phyloP scores from a whole-genome alignment of 441 rosid genomes.

The Viola pubescens region DNA sequence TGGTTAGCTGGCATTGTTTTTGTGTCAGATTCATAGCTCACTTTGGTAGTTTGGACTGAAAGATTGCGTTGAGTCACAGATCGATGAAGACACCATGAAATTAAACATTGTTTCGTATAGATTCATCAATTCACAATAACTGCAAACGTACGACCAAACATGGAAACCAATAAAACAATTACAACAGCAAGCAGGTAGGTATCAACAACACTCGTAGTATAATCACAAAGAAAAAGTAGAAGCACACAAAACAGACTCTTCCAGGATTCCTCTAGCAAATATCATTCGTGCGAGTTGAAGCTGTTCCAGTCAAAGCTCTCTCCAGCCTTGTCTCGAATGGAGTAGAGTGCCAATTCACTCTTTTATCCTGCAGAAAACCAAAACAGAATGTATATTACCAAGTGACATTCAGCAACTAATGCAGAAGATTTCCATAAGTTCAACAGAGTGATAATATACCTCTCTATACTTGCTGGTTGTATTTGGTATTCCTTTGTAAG shows the following conservation, averaged over 20 bases:
- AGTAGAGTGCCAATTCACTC: slow-evolving; percentile 56
- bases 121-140: neutral
- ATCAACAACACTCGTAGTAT: neutral
- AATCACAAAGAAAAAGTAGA: neutral
- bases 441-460: slow-evolving; percentile 31
- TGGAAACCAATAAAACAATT: slow-evolving; percentile 10
- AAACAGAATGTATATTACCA: slow-evolving; percentile 10
- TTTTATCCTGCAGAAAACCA: slow-evolving; percentile 42
- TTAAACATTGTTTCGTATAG: neutral
- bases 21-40: neutral
- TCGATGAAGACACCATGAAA: neutral
- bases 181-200: slow-evolving; percentile 7
- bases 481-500: slow-evolving; percentile 68
- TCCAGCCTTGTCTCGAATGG: slow-evolving; percentile 61
- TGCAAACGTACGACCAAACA: too few relatives aligned
- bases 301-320: slow-evolving; percentile 42
- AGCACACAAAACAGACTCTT: neutral
- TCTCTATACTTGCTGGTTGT: slow-evolving; percentile 61
- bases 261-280: neutral
- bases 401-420: slow-evolving; percentile 6
- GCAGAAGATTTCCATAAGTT: slow-evolving; percentile 1
- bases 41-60: neutral
- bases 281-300: neutral
- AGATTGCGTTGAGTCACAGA: neutral
- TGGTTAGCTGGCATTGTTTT: neutral